Conservation (phyloP, 2,329 filamentous ascomycete genomes). For the Beauveria sp. region DNA sequence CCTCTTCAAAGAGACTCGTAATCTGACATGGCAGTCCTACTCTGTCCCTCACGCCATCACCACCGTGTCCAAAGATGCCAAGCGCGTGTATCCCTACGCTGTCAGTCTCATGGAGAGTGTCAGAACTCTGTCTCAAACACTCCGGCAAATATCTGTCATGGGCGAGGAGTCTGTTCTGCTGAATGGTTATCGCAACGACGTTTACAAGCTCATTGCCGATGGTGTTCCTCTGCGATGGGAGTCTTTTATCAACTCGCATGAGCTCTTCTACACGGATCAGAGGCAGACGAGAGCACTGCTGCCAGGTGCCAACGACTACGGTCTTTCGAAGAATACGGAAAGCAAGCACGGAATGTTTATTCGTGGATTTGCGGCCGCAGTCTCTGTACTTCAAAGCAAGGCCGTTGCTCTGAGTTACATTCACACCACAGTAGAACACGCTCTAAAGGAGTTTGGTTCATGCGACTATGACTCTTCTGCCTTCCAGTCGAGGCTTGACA, state of each 20-base stretch:
- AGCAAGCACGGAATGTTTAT: conserved; percentile 97
- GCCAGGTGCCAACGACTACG: conserved; percentile 31
- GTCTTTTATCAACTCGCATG: conserved; percentile 94
- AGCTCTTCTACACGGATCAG: conserved; percentile 59
- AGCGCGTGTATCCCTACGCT: conserved; percentile 94
- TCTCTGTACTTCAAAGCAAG: conserved; percentile 83
- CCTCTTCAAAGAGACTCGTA: conserved; percentile 96
- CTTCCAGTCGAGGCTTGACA: conserved; percentile 74
- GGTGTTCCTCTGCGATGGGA: conserved; percentile 93
- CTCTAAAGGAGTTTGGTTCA: conserved; percentile 71
- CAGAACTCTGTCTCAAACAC: conserved; percentile 84
- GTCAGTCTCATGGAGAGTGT: conserved; percentile 98
- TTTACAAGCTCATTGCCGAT: conserved; percentile 74
- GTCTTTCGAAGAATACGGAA: conserved; percentile 53
- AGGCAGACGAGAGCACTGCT: conserved; percentile 38
- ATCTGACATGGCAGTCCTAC: conserved; percentile 90
- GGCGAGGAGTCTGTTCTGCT: conserved; percentile 79
- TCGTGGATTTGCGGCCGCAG: conserved; percentile 80
- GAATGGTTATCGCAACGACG: conserved; percentile 86
- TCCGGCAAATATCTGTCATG: conserved; percentile 77
- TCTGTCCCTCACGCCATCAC: conserved; percentile 90
- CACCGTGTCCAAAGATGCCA: conserved; percentile 97
- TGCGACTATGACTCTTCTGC: conserved; percentile 76
- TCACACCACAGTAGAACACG: conserved; percentile 72
- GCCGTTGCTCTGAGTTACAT: conserved; percentile 71